These are phyloP conservation scores for Corchorus olitorius DNA, from an alignment of 345 rosid genomes.

Conservation along the genomic window DNA sequence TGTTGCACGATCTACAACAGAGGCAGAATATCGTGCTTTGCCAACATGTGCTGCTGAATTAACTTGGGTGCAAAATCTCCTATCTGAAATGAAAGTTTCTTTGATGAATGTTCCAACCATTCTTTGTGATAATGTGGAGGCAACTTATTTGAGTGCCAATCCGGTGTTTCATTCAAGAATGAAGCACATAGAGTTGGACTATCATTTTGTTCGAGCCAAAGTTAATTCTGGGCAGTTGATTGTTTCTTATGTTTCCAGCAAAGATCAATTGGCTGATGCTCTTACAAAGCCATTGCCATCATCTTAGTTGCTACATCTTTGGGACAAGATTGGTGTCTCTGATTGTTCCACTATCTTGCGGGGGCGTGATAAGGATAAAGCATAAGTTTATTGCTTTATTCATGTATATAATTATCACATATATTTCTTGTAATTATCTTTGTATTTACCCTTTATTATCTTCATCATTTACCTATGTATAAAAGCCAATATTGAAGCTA, in stretches of 20 bases:
- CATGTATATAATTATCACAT: too few species aligned
- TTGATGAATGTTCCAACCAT: too few species aligned
- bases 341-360: neutral
- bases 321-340: conserved; percentile 14
- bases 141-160: neutral
- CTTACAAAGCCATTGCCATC: neutral
- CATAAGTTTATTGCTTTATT: too few species aligned
- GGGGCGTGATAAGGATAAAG: conserved; percentile 1
- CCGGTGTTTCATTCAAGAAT: conserved; percentile 6
- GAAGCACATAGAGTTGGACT: conserved; percentile 16
- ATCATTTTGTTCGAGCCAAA: neutral
- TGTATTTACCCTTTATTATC: too few species aligned
- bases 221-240: neutral
- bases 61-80: too few species aligned
- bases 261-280: neutral
- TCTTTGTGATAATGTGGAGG: neutral
- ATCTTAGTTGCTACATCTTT: neutral
- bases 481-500: too few species aligned
- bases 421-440: too few species aligned
- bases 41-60: too few species aligned
- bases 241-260: neutral
- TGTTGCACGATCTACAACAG: too few species aligned
- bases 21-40: too few species aligned
- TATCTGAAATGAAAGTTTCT: too few species aligned
- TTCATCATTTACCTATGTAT: too few species aligned